These are phyloP conservation scores for Crithidia mellificae DNA, from an alignment of 208 protist species.

Conservation along the genomic window DNA sequence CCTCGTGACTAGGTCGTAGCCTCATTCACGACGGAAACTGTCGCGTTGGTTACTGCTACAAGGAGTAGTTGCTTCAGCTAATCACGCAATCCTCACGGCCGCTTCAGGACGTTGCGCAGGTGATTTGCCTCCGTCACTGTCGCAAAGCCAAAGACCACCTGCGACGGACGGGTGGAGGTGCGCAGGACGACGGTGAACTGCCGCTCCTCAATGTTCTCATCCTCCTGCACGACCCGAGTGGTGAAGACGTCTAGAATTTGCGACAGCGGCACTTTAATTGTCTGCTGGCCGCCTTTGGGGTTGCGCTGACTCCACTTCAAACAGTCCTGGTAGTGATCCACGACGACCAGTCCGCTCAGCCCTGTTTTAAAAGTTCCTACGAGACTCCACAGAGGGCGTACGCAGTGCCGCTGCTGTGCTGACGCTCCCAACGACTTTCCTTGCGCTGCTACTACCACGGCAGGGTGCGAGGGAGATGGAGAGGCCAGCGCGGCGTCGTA, in stretches of 20 bases:
- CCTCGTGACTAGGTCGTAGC: too few relatives aligned
- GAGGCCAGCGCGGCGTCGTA: background rate
- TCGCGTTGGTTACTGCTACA: too few relatives aligned
- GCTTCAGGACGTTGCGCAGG: constrained; percentile 42
- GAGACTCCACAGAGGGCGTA: constrained; percentile 73
- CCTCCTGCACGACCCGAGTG: constrained; percentile 45
- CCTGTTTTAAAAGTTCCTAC: constrained; percentile 83
- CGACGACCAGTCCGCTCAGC: constrained; percentile 59
- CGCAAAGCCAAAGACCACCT: constrained; percentile 83
- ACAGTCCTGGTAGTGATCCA: constrained; percentile 56
- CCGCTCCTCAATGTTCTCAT: constrained; percentile 48
- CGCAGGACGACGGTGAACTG: constrained; percentile 64
- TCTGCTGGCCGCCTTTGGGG: constrained; percentile 67
- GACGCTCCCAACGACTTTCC: background rate
- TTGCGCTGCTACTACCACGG: too few relatives aligned
- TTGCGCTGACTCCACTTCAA: constrained; percentile 78
- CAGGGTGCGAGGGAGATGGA: background rate
- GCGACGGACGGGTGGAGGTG: constrained; percentile 70
- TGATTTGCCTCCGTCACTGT: constrained; percentile 53
- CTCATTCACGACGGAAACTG: too few relatives aligned
- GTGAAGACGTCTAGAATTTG: constrained; percentile 52
- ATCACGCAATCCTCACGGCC: constrained; percentile 6
- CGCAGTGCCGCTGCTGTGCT: constrained; percentile 45
- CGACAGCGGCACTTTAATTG: constrained; percentile 54
- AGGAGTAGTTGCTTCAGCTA: too few relatives aligned